A percentile compares a stretch with the other conserved stretches of the same genome.
Evolutionary conservation across 2,329 filamentous ascomycete genomes (phyloP).

Genomic region (Colletotrichum echinochloae): DNA sequence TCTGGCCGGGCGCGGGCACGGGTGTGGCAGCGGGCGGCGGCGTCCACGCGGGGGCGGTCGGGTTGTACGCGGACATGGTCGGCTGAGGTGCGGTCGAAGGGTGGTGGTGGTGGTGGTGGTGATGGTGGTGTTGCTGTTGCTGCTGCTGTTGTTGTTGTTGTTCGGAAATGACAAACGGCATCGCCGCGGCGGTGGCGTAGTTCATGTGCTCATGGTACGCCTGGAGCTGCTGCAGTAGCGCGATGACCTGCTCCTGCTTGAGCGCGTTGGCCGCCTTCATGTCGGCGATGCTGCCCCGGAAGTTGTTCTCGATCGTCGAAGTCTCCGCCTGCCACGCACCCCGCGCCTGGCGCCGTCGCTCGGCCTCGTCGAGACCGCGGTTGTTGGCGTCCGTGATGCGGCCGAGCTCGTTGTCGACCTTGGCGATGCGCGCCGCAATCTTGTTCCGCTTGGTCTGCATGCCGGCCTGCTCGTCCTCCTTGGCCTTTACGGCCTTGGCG

Average conservation of each 20-base stretch:
- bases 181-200: slow-evolving; percentile 49
- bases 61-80: slow-evolving; percentile 45
- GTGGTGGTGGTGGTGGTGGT: not conserved
- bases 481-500: slow-evolving; percentile 71
- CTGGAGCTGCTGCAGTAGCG: slow-evolving; percentile 52
- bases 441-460: slow-evolving; percentile 78
- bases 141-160: not conserved
- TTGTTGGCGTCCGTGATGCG: slow-evolving; percentile 77
- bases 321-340: slow-evolving; percentile 61
- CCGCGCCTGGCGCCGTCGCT: slow-evolving; percentile 66
- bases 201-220: slow-evolving; percentile 50
- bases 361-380: slow-evolving; percentile 73
- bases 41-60: slow-evolving; percentile 48
- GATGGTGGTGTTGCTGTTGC: not conserved
- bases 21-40: slow-evolving; percentile 50
- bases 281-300: slow-evolving; percentile 54
- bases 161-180: slow-evolving; percentile 48
- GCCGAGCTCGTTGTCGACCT: slow-evolving; percentile 78
- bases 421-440: slow-evolving; percentile 76
- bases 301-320: slow-evolving; percentile 58
- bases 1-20: too few species aligned
- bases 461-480: slow-evolving; percentile 73
- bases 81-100: slow-evolving; percentile 25
- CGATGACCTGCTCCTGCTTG: slow-evolving; percentile 56
- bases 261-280: slow-evolving; percentile 51